Base-by-base conservation (phyloP, 1,139 yeast genomes). In the Yamadazyma songkhlaensis region DNA sequence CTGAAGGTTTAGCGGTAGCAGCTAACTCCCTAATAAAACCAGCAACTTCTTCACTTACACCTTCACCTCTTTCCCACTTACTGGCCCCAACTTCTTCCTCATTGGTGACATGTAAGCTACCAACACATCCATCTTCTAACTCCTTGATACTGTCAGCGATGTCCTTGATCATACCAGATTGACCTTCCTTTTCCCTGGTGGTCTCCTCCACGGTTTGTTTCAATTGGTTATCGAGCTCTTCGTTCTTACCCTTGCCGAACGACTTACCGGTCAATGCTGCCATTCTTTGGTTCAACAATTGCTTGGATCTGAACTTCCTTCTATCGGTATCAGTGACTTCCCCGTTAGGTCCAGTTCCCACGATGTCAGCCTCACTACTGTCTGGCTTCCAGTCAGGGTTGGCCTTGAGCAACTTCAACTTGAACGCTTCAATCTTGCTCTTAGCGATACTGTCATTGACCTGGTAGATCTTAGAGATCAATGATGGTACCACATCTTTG, bases 11-110 rank as follows among this genome's bases (percentile, higher is more conserved):
- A 6, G 20, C 6, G 50, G 45, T 34, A 32, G 60, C 50, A 39
- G 73, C 72, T 53, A 87, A 65, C 27, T 74, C 72, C 36, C 64
- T 65, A 43, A 92, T 80, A 46, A 92, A 81, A 15, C 69, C 70
- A 41, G 74, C 74, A 28, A 89, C 94, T 34, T 78, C 69, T 1
- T 45, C 74, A 17, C 79, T 75, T 15, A 89, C 79, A 20, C 94
- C 96, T 41, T 81, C 67, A 10, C 96, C 97, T 36, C 80, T 75
- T 47, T 87, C 96, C 94, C 95, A 92, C 52, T 84, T 83, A 20
- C 78, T 72, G 31, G 76, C 72, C 8, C 84, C 86, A 25, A 78
- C 67, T 42, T 77, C 79, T 31, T 69, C 69, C 24, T 67, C 64
- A 20, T 59, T 61, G 7, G 74, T 62, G 2, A 72, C 61, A 25